Evolutionary conservation across 2,329 filamentous ascomycete species (phyloP), one percentile per base, ranked within the genome.

Genomic region (Venturia nashicola): DNA sequence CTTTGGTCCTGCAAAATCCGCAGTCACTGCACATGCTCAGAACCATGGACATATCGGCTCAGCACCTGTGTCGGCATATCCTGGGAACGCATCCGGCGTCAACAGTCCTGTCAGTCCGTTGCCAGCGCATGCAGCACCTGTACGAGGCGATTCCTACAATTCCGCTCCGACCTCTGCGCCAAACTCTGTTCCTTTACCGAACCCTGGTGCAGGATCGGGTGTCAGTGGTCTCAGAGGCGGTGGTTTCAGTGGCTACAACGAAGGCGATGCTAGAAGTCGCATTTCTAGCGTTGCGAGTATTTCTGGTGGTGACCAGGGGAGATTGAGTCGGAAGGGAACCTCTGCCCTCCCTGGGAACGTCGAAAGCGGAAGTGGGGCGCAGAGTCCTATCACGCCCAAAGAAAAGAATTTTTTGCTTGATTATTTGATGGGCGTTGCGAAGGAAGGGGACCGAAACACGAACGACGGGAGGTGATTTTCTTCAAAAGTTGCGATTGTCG

Each of bases 401-500:
- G 86, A 94, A 68, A 87, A 89, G 71, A 86, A 81, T 18, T 94
- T 94, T 69, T 76, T 95, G 71, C 78, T 94, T 61, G 87, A 83
- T 11, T 94, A 91, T 71, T 76, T 95, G 69, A 84, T 90, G 67
- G 78, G 78, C 64, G 78, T 82, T 65, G 77, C 76, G 2, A 78
- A 79, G 66, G 20, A 34, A 7, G 61, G 44, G 16, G 59, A 46
- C 9, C 34, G 23, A 23, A 51, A 62, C 12, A 43, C 9, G 3
- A 62, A 51, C 11, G 27, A 8, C 11, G 51, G 27, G 51, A 34
- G 14, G 32, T 36, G 32, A 57, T 36, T 1, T 57, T 27, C 23
- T n/a, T 12, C 14, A n/a, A 36, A 36, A 36, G 18, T 36, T 8
- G n/a, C 9, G 8, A 20, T 8, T 27, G 27, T 34, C 46, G 5